These are phyloP conservation scores for Penicillium egyptiacum DNA, from an alignment of 495 filamentous ascomycete genomes.

Conservation along the genomic window DNA sequence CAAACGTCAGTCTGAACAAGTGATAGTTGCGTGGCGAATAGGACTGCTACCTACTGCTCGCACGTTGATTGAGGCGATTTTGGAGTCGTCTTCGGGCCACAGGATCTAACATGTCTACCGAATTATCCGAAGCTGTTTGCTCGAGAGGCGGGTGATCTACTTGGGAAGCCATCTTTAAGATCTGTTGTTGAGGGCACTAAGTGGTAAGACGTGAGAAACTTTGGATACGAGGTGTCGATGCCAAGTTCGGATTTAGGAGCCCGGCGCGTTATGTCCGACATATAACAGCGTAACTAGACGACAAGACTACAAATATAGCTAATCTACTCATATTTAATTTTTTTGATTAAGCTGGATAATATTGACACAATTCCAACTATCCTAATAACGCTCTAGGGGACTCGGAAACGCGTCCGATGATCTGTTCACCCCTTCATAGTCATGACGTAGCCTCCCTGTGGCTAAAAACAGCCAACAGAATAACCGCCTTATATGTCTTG, in stretches of 20 bases:
- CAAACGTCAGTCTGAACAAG: neutral
- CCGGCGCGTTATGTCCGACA: neutral
- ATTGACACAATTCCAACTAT: neutral
- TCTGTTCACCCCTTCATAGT: neutral
- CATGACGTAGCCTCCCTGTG: constrained; percentile 2
- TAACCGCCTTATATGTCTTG: neutral
- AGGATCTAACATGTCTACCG: constrained; percentile 12
- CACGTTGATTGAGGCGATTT: constrained; percentile 30
- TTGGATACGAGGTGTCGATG: too few species aligned
- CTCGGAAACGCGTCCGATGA: neutral
- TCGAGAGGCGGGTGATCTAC: neutral
- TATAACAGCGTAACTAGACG: neutral
- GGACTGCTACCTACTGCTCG: constrained; percentile 22
- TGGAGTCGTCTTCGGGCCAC: constrained; percentile 21
- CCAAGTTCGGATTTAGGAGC: constrained; percentile 1
- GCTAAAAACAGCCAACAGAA: neutral
- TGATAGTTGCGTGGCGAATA: neutral
- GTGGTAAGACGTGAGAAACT: neutral
- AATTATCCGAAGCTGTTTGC: neutral
- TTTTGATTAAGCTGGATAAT: neutral
- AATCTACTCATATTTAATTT: neutral
- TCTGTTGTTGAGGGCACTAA: neutral
- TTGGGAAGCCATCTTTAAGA: neutral
- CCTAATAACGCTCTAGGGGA: neutral
- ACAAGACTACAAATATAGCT: neutral